These are phyloP conservation scores for Aureobasidium sp. DNA, from an alignment of 2,329 filamentous ascomycete genomes.

Conservation along the genomic window DNA sequence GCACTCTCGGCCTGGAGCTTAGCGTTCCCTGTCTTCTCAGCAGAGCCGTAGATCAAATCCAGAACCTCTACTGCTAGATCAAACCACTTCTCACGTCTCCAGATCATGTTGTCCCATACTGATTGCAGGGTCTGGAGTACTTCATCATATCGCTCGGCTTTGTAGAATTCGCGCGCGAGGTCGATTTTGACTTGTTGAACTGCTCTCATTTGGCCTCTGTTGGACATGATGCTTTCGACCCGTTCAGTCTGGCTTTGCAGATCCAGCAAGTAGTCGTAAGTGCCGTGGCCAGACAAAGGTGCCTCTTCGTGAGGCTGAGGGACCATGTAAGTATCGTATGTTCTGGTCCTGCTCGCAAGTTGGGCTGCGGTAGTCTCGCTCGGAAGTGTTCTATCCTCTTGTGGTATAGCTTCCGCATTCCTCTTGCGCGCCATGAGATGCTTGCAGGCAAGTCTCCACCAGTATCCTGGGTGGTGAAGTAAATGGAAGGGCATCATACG, in stretches of 20 bases:
- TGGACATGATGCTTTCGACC: slow-evolving; percentile 40
- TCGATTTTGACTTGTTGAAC: slow-evolving; percentile 48
- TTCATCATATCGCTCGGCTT: slow-evolving; percentile 40
- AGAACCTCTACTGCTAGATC: slow-evolving; percentile 45
- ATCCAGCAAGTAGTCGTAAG: slow-evolving; percentile 44
- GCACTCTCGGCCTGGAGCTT: slow-evolving; percentile 9
- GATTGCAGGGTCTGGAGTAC: slow-evolving; percentile 44
- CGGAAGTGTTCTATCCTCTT: slow-evolving; percentile 49
- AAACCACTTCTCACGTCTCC: slow-evolving; percentile 55
- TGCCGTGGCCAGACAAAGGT: slow-evolving; percentile 33
- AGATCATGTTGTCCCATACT: slow-evolving; percentile 49
- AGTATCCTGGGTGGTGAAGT: slow-evolving; percentile 56
- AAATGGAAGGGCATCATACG: slow-evolving; percentile 48
- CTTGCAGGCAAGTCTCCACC: slow-evolving; percentile 47
- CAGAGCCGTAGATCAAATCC: slow-evolving; percentile 47
- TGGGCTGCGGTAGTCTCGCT: slow-evolving; percentile 47
- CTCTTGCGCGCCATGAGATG: slow-evolving; percentile 42
- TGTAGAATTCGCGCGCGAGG: slow-evolving; percentile 46
- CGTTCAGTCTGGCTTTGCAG: slow-evolving; percentile 41
- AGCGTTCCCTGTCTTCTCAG: slow-evolving; percentile 17
- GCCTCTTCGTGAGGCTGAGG: slow-evolving; percentile 50
- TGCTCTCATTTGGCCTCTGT: slow-evolving; percentile 44
- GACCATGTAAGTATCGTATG: slow-evolving; percentile 54
- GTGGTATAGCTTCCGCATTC: slow-evolving; percentile 47
- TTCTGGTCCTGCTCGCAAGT: slow-evolving; percentile 43